phyloP scores from a whole-genome alignment of 306 rosid genomes.

The Prunus kanzakura region DNA sequence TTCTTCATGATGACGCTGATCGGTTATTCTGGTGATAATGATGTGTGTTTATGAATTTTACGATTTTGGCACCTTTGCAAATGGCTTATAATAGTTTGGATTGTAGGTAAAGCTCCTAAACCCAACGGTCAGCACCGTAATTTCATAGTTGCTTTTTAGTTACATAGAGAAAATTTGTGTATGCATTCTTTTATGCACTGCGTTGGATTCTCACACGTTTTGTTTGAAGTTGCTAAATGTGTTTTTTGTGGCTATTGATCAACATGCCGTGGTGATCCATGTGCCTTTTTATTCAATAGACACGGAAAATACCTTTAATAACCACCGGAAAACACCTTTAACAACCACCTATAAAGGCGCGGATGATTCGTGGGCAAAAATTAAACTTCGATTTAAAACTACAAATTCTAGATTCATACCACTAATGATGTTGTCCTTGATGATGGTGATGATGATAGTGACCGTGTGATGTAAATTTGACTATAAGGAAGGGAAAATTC shows the following conservation, averaged over 20 bases:
- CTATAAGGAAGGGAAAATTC: background rate
- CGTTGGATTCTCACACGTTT: background rate
- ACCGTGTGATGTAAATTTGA: background rate
- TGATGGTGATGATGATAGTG: background rate
- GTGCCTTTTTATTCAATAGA: too few species aligned
- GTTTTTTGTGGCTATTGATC: too few species aligned
- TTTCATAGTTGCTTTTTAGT: background rate
- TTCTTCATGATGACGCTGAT: conserved; percentile 44
- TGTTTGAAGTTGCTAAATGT: background rate
- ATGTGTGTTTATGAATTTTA: conserved; percentile 16
- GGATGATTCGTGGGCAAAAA: too few species aligned
- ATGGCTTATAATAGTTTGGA: conserved; percentile 2
- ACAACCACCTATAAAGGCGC: too few species aligned
- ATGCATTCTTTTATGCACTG: background rate
- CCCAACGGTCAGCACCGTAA: background rate
- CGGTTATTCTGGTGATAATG: conserved; percentile 25
- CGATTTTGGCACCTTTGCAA: background rate
- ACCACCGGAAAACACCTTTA: too few species aligned
- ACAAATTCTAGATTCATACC: too few species aligned
- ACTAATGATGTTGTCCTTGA: background rate
- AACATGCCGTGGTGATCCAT: too few species aligned
- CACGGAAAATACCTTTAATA: too few species aligned
- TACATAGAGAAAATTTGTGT: background rate
- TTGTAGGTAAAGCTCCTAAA: background rate
- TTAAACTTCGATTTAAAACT: too few species aligned